Evolutionary conservation across 169 alveolate species (phyloP), one percentile per base, ranked within the genome.

Genomic region (Perkinsus marinus): DNA sequence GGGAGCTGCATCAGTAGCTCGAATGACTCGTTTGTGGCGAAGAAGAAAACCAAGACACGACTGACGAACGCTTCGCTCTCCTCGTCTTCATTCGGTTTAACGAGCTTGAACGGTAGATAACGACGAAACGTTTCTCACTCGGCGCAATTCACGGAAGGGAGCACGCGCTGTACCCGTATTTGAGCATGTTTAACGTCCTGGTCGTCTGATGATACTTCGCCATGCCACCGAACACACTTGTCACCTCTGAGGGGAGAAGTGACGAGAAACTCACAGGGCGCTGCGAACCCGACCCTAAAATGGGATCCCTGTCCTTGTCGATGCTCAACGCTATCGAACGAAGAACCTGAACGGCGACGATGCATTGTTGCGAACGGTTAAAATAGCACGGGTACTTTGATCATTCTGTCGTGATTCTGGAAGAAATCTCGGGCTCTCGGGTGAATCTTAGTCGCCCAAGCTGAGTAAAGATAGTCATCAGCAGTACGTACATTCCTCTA

Each of bases 1-100:
- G 91, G 91, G 0, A 90, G 37, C 39, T 90, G 91, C 91, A 90
- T 90, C 39, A 93, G 47, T 36, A 92, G 93, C 36, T 92, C 79
- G 37, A 93, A 93, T 39, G 94, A 92, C 69, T 93, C 95, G 91
- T 93, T 93, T 30, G 92, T 93, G 41, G 95, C 95, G 90, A 92
- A 93, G 34, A 93, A 39, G 90, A 93, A 93, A 39, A 89, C 93
- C 39, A 93, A 41, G 19, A 93, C 93, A 37, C 95, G 91, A 89
- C 92, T 93, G 19, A 93, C 95, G 68, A 92, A 93, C 0, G 95
- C 92, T 36, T 91, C 94, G 47, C 95, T 92, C 43, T 92, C 94
- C 19, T 91, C 92, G 41, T 91, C 69, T 16, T 93, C 95, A 22
- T 93, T 93, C 0, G 95, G 95, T 39, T 92, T 93, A 30, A 93